Evolutionary conservation across 208 protist genomes (phyloP).

Genomic region (Kentomonas sorsogonicus): DNA sequence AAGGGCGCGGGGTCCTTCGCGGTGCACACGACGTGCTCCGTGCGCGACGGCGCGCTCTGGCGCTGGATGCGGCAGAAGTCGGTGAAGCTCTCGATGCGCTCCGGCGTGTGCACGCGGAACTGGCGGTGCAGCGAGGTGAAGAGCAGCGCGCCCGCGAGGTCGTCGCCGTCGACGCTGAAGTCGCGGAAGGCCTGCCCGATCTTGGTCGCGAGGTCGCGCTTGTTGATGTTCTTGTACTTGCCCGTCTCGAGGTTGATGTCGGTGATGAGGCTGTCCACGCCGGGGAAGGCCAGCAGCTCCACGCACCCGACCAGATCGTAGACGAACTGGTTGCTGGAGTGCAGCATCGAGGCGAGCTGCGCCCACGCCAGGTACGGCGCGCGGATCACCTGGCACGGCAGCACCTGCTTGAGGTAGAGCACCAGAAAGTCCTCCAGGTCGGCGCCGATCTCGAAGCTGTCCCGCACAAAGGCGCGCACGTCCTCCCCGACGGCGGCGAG

Average conservation of each 20-base stretch:
- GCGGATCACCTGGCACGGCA: conserved; percentile 46
- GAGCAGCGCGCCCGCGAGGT: no score
- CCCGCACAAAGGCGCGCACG: conserved; percentile 28
- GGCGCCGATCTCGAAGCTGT: conserved; percentile 70
- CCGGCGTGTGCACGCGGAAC: no score
- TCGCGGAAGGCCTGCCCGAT: conserved; percentile 25
- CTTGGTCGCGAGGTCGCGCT: conserved; percentile 34
- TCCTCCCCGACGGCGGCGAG: conserved; percentile 20
- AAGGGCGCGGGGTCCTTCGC: no score
- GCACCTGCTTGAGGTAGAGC: no score
- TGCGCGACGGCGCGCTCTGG: no score
- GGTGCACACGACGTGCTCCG: no score
- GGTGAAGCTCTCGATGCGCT: no score
- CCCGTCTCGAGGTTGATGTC: conserved; percentile 56
- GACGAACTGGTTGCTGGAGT: conserved; percentile 29
- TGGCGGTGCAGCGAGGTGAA: no score
- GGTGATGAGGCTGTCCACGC: conserved; percentile 78
- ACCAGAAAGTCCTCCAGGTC: conserved; percentile 78
- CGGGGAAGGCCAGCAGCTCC: conserved; percentile 82
- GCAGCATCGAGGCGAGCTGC: conserved; percentile 74
- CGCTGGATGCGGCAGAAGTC: no score
- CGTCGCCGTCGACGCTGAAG: no score
- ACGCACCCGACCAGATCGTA: conserved; percentile 75
- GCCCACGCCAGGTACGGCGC: conserved; percentile 83
- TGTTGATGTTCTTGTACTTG: conserved; percentile 68